phyloP scores from a whole-genome alignment of 2,329 filamentous ascomycete genomes.

The Colletotrichum spaethianum region DNA sequence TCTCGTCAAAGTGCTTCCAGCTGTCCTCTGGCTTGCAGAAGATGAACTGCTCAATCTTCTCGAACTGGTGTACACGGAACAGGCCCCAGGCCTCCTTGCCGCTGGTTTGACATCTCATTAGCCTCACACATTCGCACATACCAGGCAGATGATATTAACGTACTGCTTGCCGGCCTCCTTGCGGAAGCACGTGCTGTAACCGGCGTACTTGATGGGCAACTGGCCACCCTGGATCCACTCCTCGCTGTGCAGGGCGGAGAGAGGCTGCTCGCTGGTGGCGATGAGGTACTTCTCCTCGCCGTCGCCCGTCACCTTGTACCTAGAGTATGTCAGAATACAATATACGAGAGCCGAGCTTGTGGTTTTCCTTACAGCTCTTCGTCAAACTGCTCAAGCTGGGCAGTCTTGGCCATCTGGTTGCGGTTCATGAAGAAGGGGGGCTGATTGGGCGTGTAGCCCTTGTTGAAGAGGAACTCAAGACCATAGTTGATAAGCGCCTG shows the following conservation, averaged over 20 bases:
- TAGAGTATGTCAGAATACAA: slow-evolving; percentile 1
- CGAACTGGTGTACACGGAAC: slow-evolving; percentile 98
- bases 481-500: slow-evolving; percentile 96
- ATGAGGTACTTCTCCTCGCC: slow-evolving; percentile 86
- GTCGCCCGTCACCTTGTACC: slow-evolving; percentile 93
- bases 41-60: slow-evolving; percentile 90
- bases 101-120: slow-evolving; percentile 40
- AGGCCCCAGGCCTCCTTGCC: slow-evolving; percentile 96
- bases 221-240: slow-evolving; percentile 92
- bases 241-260: slow-evolving; percentile 91
- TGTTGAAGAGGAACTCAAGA: slow-evolving; percentile 86
- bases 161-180: slow-evolving; percentile 88
- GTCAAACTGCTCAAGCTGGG: slow-evolving; percentile 96
- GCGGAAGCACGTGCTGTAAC: slow-evolving; percentile 95
- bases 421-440: slow-evolving; percentile 43
- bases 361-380: slow-evolving; percentile 76
- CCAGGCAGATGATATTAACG: slow-evolving; percentile 58
- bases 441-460: slow-evolving; percentile 78
- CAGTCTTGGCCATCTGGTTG: slow-evolving; percentile 97
- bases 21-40: slow-evolving; percentile 89
- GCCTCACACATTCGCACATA: neutral
- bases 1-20: slow-evolving; percentile 93
- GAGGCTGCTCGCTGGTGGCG: slow-evolving; percentile 87
- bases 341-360: neutral
- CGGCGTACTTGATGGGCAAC: slow-evolving; percentile 91